Evolutionary conservation across 2,329 filamentous ascomycete genomes (phyloP), one percentile per base, ranked within the genome.

Genomic region (Aspergillus candidus): DNA sequence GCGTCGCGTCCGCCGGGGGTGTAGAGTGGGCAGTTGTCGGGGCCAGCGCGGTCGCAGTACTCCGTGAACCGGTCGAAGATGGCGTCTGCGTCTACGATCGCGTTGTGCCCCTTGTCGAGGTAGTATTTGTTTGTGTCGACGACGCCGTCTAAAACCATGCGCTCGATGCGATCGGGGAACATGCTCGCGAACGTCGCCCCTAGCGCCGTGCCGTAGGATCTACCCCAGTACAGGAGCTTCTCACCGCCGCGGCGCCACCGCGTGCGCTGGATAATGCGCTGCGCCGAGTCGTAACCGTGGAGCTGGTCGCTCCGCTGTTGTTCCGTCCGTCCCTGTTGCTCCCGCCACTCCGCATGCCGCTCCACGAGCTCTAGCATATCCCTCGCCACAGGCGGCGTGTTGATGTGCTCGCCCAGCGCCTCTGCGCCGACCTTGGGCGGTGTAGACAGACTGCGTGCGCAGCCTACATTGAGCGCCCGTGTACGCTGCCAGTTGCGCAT

Each of bases 141-240:
- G 3, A 69, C 65, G 1, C 56, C 66, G 40, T 69, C 66, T 11
- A 68, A 52, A 0, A 69, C 50, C 6, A 46, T 50, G 8, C 62
- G 60, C 2, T 49, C 44, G 12, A 68, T 46, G 12, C 62, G 61
- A 35, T 72, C 59, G 0, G 73, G 72, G 31, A 63, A 74, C 41
- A 76, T 61, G 3, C 66, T 57, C 0, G 72, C 70, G 47, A 74
- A 72, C 0, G 72, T 76, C 1, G 63, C 56, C 3, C 73, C 73
- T 0, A 76, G 57, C 1, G 71, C 52, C 0, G 71, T 70, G 3
- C 72, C 73, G 45, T 74, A 75, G 2, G 67, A 71, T 14, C 69
- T 58, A 6, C 66, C 68, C 67, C 68, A 72, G 48, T 67, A 72
- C 14, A 64, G 52, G 0, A 72, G 50, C 13, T 56, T 59, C 38